Percentiles rank a stretch among this genome's conserved stretches.
Evolutionary conservation across 805 yeast genomes (phyloP).

Genomic region (Schwanniomyces sp.): DNA sequence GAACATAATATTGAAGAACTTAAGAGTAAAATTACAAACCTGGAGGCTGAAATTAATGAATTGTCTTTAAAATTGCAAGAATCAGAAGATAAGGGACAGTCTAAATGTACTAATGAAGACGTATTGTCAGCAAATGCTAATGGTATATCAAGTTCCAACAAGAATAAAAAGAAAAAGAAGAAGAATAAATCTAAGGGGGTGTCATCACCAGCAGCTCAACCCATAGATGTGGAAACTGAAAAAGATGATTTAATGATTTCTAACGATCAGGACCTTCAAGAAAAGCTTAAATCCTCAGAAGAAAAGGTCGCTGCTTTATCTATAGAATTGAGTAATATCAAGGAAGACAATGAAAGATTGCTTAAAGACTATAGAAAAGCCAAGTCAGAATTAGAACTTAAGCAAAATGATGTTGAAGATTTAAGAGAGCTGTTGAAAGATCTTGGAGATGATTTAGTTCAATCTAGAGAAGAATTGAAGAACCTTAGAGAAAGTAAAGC

Average conservation of each 20-base stretch:
- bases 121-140: neutral
- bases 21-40: constrained; percentile 3
- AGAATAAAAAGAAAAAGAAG: constrained; percentile 18
- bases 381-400: constrained; percentile 33
- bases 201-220: neutral
- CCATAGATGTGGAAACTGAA: constrained; percentile 4
- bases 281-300: neutral
- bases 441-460: constrained; percentile 78
- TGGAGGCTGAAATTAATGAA: neutral
- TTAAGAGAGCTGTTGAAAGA: constrained; percentile 74
- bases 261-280: constrained; percentile 2
- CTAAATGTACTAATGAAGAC: constrained; percentile 6
- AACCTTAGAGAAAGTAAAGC: neutral
- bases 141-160: constrained; percentile 3
- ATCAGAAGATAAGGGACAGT: constrained; percentile 6
- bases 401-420: constrained; percentile 63
- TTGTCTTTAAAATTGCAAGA: constrained; percentile 1
- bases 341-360: constrained; percentile 14
- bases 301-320: neutral
- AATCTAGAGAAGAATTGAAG: constrained; percentile 52
- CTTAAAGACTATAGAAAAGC: constrained; percentile 14
- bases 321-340: constrained; percentile 11
- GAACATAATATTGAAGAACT: constrained; percentile 3
- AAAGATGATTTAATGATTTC: constrained; percentile 3
- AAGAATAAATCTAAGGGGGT: constrained; percentile 22